These are phyloP conservation scores for Nakazawaea populi DNA, from an alignment of 805 yeast species.

Conservation along the genomic window DNA sequence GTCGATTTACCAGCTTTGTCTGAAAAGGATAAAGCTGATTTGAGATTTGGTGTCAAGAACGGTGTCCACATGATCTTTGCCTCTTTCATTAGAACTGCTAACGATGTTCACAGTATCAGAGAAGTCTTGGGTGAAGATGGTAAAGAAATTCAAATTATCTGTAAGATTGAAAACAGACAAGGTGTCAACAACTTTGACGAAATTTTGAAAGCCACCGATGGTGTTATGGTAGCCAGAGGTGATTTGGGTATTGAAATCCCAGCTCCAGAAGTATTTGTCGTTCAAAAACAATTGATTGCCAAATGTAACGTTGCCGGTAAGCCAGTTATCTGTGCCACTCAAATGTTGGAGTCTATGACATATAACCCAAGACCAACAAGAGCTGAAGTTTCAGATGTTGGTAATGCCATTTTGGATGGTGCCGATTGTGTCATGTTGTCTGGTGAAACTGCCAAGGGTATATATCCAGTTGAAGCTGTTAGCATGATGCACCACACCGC, in stretches of 20 bases:
- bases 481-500: constrained; percentile 98
- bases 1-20: constrained; percentile 97
- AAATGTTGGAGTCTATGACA: constrained; percentile 99
- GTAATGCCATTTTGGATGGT: constrained; percentile 98
- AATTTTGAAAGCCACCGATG: constrained; percentile 90
- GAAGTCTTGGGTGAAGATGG: constrained; percentile 96
- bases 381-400: constrained; percentile 99
- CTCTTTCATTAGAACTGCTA: constrained; percentile 92
- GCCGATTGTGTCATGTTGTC: constrained; percentile 99
- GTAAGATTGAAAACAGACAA: constrained; percentile 98
- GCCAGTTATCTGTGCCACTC: constrained; percentile 99
- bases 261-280: constrained; percentile 97
- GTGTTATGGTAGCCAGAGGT: constrained; percentile 99
- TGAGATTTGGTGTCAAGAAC: constrained; percentile 94
- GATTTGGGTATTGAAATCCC: constrained; percentile 99
- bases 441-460: constrained; percentile 99
- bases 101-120: constrained; percentile 87
- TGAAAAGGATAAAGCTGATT: constrained; percentile 92
- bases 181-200: constrained; percentile 99
- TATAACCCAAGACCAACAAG: constrained; percentile 99
- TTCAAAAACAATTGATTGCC: constrained; percentile 97
- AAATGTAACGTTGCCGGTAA: constrained; percentile 99
- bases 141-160: constrained; percentile 90
- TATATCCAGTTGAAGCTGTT: constrained; percentile 96
- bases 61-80: constrained; percentile 98